Conservation (phyloP, 2,329 filamentous ascomycete genomes). For the Apiospora arundinis region DNA sequence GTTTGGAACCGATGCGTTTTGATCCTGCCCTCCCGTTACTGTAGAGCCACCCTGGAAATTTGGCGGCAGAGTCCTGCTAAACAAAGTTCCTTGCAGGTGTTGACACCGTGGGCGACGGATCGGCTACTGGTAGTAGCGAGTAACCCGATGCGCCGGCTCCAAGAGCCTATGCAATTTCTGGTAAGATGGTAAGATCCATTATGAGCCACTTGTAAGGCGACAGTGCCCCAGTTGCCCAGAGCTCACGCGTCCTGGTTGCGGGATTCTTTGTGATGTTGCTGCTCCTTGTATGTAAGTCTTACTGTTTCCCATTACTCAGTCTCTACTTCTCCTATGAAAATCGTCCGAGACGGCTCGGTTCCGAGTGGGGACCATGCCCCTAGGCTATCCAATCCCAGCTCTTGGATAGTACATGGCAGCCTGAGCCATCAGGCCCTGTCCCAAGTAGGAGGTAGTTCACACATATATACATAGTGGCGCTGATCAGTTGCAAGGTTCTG, state of each 20-base stretch:
- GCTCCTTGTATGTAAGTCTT: neutral
- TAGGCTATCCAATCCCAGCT: slow-evolving; percentile 3
- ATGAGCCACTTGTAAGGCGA: slow-evolving; percentile 8
- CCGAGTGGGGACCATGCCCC: neutral
- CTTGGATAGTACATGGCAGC: neutral
- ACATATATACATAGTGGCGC: neutral
- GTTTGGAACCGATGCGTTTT: neutral
- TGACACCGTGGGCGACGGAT: neutral
- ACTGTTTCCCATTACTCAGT: neutral
- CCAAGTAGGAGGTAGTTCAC: neutral
- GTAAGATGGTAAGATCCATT: neutral
- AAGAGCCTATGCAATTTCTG: slow-evolving; percentile 1
- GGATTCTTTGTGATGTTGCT: neutral
- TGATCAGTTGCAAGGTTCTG: neutral
- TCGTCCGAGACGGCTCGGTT: neutral
- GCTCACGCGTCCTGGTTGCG: neutral
- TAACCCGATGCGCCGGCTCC: neutral
- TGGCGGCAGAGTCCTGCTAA: neutral
- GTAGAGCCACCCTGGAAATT: neutral
- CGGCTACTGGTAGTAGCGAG: neutral
- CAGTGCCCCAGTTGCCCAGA: neutral
- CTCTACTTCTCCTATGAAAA: neutral
- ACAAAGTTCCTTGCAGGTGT: neutral
- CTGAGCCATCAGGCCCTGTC: neutral
- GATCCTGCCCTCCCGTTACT: neutral